Evolutionary conservation across 768 basidiomycete species (phyloP).

Genomic region (Amanita fuliginea): DNA sequence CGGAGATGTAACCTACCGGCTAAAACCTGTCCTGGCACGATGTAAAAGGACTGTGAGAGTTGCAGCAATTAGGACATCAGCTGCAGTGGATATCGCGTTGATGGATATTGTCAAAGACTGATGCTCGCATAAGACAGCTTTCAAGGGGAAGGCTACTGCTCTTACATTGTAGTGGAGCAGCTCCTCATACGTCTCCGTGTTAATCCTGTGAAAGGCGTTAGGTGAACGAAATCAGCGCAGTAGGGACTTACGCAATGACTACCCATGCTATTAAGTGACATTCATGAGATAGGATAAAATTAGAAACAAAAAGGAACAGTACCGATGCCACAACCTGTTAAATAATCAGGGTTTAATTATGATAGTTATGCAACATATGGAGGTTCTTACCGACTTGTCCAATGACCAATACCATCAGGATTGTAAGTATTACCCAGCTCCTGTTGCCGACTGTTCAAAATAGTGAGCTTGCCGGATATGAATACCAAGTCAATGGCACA

Average conservation of each 20-base stretch:
- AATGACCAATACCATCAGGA: slow-evolving; percentile 21
- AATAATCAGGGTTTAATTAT: background rate
- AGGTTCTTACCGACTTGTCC: slow-evolving; percentile 18
- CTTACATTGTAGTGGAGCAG: slow-evolving; percentile 22
- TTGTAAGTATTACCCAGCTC: slow-evolving; percentile 20
- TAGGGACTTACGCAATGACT: slow-evolving; percentile 22
- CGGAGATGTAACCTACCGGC: slow-evolving; percentile 16
- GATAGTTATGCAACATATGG: background rate
- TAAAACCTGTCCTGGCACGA: slow-evolving; percentile 33
- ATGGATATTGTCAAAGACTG: slow-evolving; percentile 29
- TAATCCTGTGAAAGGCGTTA: slow-evolving; percentile 12
- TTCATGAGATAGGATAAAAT: background rate
- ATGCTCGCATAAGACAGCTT: background rate
- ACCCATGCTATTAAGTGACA: slow-evolving; percentile 24
- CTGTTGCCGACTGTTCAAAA: slow-evolving; percentile 27
- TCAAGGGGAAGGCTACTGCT: background rate
- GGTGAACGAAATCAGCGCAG: background rate
- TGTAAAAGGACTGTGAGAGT: slow-evolving; percentile 27
- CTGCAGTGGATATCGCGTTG: slow-evolving; percentile 29
- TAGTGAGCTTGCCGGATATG: background rate
- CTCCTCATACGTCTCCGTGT: slow-evolving; percentile 21
- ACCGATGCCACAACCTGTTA: slow-evolving; percentile 24
- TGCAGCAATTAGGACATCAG: slow-evolving; percentile 32
- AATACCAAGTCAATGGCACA: slow-evolving; percentile 9
- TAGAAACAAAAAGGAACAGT: slow-evolving; percentile 6